phyloP scores from a whole-genome alignment of 345 rosid genomes.

The Citrus medica region DNA sequence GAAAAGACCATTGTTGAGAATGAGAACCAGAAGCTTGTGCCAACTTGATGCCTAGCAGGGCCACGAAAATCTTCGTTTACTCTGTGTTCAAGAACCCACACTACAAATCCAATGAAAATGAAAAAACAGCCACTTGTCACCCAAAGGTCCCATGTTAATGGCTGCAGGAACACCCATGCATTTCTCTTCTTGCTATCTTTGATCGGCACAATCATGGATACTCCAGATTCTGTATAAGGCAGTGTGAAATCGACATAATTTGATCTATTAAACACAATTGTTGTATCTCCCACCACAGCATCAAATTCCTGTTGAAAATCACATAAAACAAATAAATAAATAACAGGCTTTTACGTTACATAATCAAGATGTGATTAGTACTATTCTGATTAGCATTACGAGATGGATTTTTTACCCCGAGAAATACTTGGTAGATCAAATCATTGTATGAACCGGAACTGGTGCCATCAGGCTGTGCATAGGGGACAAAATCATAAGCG shows the following conservation, averaged over 20 bases:
- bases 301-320: conserved; percentile 35
- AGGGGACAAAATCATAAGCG: conserved; percentile 31
- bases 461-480: conserved; percentile 17
- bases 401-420: conserved; percentile 26
- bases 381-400: not conserved
- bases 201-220: conserved; percentile 60
- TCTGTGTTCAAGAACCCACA: conserved; percentile 75
- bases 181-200: conserved; percentile 32
- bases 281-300: conserved; percentile 64
- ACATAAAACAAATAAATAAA: not conserved
- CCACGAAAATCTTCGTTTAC: conserved; percentile 69
- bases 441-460: conserved; percentile 33
- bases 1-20: conserved; percentile 73
- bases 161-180: conserved; percentile 67
- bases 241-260: conserved; percentile 52
- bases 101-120: conserved; percentile 46
- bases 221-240: conserved; percentile 69
- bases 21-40: conserved; percentile 67
- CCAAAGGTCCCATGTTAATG: conserved; percentile 68
- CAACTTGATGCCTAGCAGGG: conserved; percentile 36
- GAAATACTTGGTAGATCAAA: conserved; percentile 40
- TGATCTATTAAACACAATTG: conserved; percentile 51
- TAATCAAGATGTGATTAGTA: not conserved
- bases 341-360: no score
- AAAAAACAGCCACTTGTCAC: conserved; percentile 47